A percentile compares a stretch with the other conserved stretches of the same genome.
These are phyloP conservation scores for Baudoinia panamericana DNA, from an alignment of 495 filamentous ascomycete genomes.

Conservation along the genomic window DNA sequence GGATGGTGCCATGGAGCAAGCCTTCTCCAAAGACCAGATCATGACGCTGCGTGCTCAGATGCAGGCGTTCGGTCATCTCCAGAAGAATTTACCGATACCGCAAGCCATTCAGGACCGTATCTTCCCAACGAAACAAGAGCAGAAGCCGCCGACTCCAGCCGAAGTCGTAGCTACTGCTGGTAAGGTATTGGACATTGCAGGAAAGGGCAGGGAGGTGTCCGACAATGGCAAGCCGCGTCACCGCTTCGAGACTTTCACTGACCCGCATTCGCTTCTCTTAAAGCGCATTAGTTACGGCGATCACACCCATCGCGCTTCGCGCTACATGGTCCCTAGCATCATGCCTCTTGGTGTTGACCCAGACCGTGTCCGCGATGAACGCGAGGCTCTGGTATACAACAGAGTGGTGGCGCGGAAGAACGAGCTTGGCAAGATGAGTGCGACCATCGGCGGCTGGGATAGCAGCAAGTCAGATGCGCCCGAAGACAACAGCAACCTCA, in stretches of 20 bases:
- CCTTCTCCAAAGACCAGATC: slow-evolving; percentile 60
- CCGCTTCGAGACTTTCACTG: slow-evolving; percentile 50
- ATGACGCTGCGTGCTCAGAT: slow-evolving; percentile 63
- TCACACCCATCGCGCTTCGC: slow-evolving; percentile 56
- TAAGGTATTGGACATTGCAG: slow-evolving; percentile 38
- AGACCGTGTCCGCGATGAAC: slow-evolving; percentile 67
- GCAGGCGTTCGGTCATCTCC: slow-evolving; percentile 64
- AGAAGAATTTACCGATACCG: slow-evolving; percentile 68
- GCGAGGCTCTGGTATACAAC: slow-evolving; percentile 79
- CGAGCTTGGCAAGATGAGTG: slow-evolving; percentile 68
- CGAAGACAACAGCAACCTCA: slow-evolving; percentile 65
- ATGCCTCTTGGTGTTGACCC: slow-evolving; percentile 80
- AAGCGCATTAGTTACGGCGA: slow-evolving; percentile 63
- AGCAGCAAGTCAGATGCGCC: slow-evolving; percentile 54
- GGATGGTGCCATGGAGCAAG: slow-evolving; percentile 25
- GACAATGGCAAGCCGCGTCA: slow-evolving; percentile 28
- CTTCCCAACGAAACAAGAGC: slow-evolving; percentile 54
- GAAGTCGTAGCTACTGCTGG: slow-evolving; percentile 44
- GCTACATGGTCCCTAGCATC: slow-evolving; percentile 67
- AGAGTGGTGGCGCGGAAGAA: slow-evolving; percentile 68
- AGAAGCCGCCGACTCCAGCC: slow-evolving; percentile 43
- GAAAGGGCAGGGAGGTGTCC: slow-evolving; percentile 22
- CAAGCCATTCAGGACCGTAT: slow-evolving; percentile 59
- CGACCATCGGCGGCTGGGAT: slow-evolving; percentile 75
- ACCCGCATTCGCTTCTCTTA: slow-evolving; percentile 47